A percentile compares a stretch with the other conserved stretches of the same genome.
Conservation (phyloP, 164 flowering plant species). For the Umbilicus rupestris region DNA sequence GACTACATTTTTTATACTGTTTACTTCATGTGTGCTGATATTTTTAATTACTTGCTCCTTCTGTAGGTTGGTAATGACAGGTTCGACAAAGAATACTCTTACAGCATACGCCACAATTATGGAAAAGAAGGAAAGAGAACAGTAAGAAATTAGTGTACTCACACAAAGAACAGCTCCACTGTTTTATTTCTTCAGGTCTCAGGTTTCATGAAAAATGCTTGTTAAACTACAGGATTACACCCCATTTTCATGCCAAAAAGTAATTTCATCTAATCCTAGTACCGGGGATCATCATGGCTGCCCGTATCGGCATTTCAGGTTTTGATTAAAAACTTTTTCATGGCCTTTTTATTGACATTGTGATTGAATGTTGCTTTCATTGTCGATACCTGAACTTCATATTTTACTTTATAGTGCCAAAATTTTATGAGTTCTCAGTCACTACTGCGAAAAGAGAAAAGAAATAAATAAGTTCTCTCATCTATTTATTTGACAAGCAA, state of each 20-base stretch:
- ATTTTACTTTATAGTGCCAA: too few species aligned
- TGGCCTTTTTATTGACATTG: not conserved
- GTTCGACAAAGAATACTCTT: constrained; percentile 96
- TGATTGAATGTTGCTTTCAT: not conserved
- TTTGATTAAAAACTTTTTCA: not conserved
- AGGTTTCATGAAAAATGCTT: not conserved
- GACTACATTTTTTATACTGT: not conserved
- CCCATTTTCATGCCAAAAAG: constrained; percentile 85
- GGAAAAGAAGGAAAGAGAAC: constrained; percentile 94
- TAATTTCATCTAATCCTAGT: constrained; percentile 78
- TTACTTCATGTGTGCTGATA: not conserved
- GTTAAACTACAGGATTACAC: constrained; percentile 71
- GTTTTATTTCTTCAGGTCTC: not conserved
- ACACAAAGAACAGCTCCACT: not conserved
- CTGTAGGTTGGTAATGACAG: constrained; percentile 82
- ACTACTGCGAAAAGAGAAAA: too few species aligned
- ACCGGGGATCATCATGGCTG: constrained; percentile 99
- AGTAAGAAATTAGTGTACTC: constrained; percentile 30
- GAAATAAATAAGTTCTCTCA: too few species aligned
- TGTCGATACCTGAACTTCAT: too few species aligned
- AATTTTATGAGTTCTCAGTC: too few species aligned
- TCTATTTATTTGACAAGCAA: too few species aligned
- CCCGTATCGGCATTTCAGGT: constrained; percentile 98
- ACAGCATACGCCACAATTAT: constrained; percentile 79
- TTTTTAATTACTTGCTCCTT: not conserved